Conservation (phyloP, 139 green algal species). For the Chlorella sp. region DNA sequence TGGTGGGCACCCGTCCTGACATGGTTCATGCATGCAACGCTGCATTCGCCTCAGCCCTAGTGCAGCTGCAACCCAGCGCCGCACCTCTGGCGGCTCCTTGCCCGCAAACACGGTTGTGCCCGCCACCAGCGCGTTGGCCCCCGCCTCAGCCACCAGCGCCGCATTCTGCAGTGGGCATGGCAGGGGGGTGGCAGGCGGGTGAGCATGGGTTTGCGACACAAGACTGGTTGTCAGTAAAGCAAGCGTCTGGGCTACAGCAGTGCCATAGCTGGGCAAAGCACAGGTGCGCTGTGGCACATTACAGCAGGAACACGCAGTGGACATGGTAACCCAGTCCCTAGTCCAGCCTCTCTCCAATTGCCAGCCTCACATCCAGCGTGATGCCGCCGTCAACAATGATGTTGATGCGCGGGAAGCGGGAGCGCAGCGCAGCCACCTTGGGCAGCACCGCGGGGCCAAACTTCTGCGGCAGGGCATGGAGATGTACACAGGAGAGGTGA, state of each 20-base stretch:
- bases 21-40: too few species aligned
- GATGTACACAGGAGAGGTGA: too few species aligned
- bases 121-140: constrained; percentile 91
- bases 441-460: constrained; percentile 74
- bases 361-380: constrained; percentile 40
- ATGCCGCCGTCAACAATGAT: constrained; percentile 91
- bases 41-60: too few species aligned
- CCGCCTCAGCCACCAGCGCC: constrained; percentile 68
- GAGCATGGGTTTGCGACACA: too few species aligned
- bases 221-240: too few species aligned
- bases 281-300: neutral
- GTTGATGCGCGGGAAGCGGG: constrained; percentile 63
- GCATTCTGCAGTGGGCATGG: constrained; percentile 63
- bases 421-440: constrained; percentile 73
- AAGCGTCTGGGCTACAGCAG: neutral
- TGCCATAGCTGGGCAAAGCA: neutral
- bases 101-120: constrained; percentile 84
- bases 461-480: constrained; percentile 48
- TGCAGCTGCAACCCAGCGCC: neutral
- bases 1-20: too few species aligned
- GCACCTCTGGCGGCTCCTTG: constrained; percentile 37
- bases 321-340: too few species aligned
- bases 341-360: too few species aligned
- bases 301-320: too few species aligned
- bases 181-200: too few species aligned